Conservation (phyloP, 352 stramenopile species). For the Phytopythium kandeliae region DNA sequence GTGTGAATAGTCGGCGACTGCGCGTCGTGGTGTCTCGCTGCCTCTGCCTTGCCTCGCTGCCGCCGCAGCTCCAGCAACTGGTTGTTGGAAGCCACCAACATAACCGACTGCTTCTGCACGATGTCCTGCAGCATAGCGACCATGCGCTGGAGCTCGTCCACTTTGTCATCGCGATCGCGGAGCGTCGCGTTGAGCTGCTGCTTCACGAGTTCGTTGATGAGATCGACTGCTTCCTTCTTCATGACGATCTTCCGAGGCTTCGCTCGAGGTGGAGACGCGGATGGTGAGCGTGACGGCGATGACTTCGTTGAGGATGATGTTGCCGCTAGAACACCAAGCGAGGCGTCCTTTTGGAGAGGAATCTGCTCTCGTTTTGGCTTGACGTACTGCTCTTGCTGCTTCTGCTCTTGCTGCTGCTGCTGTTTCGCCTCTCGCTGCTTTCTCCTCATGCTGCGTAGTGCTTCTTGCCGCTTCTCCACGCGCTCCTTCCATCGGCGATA, state of each 20-base stretch:
- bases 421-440: constrained; percentile 6
- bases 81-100: constrained; percentile 27
- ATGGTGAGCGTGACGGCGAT: neutral
- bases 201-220: constrained; percentile 34
- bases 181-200: constrained; percentile 32
- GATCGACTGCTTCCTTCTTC: constrained; percentile 37
- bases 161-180: constrained; percentile 29
- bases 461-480: constrained; percentile 6
- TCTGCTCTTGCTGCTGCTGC: constrained; percentile 4
- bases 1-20: neutral
- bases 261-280: neutral
- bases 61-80: constrained; percentile 14
- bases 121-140: constrained; percentile 35
- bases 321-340: neutral
- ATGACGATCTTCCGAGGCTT: constrained; percentile 35
- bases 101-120: constrained; percentile 28
- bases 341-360: constrained; percentile 4
- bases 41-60: neutral
- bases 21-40: neutral
- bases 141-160: constrained; percentile 36
- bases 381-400: neutral
- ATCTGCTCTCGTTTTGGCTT: constrained; percentile 1
- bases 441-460: neutral
- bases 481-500: constrained; percentile 4
- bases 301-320: neutral